These are phyloP conservation scores for Crithidia sp. DNA, from an alignment of 208 protist species.

Conservation along the genomic window DNA sequence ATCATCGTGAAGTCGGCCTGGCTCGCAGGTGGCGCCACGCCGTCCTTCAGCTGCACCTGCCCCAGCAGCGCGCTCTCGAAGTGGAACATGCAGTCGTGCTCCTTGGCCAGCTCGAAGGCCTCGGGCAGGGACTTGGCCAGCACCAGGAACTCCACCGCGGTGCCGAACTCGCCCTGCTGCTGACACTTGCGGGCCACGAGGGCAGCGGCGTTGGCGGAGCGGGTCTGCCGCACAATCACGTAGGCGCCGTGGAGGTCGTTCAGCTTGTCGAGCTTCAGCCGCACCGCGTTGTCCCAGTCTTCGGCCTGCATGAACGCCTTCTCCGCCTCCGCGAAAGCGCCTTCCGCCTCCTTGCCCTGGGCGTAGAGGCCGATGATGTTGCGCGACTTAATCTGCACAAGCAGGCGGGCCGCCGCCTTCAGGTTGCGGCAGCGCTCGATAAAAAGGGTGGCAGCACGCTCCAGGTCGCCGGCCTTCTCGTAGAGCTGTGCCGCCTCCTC, in stretches of 20 bases:
- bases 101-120: constrained; percentile 94
- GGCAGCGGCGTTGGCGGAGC: constrained; percentile 90
- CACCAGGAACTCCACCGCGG: constrained; percentile 97
- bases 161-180: constrained; percentile 78
- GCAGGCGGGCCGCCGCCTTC: constrained; percentile 83
- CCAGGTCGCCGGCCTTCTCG: constrained; percentile 90
- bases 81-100: constrained; percentile 85
- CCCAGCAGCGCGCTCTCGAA: constrained; percentile 82
- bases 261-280: constrained; percentile 94
- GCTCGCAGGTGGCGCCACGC: constrained; percentile 69
- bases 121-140: constrained; percentile 92
- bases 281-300: constrained; percentile 96
- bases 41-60: constrained; percentile 86
- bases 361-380: constrained; percentile 95
- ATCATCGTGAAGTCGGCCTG: constrained; percentile 88
- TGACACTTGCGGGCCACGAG: constrained; percentile 94
- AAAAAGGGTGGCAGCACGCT: constrained; percentile 94
- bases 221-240: constrained; percentile 93
- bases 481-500: constrained; percentile 96
- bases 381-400: constrained; percentile 91
- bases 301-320: constrained; percentile 93
- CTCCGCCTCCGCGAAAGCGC: constrained; percentile 92
- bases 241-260: constrained; percentile 96
- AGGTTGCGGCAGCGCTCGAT: constrained; percentile 94
- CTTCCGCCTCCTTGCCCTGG: constrained; percentile 88